A percentile compares a stretch with the other conserved stretches of the same genome.
Evolutionary conservation across 257 asterid species (phyloP).

Genomic region (Solanum chilense): DNA sequence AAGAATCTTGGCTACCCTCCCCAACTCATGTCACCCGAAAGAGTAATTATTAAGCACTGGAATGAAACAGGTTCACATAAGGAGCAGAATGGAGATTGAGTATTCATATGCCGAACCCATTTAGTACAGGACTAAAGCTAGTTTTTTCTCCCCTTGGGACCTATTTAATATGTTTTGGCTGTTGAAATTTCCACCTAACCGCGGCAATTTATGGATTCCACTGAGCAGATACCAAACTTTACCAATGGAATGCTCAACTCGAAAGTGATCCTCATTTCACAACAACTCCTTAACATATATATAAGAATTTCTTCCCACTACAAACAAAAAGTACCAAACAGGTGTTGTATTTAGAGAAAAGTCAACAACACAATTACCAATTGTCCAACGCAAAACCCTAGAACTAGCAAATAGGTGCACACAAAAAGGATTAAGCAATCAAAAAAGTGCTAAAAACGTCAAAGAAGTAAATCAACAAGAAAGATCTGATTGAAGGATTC

Average conservation of each 20-base stretch:
- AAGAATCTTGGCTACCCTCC: not conserved
- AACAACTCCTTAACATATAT: not conserved
- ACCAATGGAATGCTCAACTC: not conserved
- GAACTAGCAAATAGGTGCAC: not conserved
- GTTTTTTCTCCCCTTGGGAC: not conserved
- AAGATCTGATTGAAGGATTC: not conserved
- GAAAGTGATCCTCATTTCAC: not conserved
- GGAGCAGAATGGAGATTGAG: not conserved
- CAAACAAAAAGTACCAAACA: not conserved
- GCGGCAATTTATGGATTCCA: not conserved
- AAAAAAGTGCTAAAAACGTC: not conserved
- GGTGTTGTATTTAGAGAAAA: not conserved
- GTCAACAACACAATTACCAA: not conserved
- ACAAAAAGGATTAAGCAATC: not conserved
- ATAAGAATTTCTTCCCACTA: not conserved
- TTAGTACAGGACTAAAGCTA: not conserved
- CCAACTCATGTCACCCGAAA: not conserved
- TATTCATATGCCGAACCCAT: not conserved
- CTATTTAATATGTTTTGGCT: constrained; percentile 4
- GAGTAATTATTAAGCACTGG: not conserved
- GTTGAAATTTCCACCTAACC: not conserved
- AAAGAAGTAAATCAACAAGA: not conserved
- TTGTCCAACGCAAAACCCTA: not conserved
- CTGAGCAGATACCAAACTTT: not conserved
- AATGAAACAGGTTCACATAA: not conserved